These are phyloP conservation scores for Bodo saltans DNA, from an alignment of 78 protist species.

Conservation along the genomic window DNA sequence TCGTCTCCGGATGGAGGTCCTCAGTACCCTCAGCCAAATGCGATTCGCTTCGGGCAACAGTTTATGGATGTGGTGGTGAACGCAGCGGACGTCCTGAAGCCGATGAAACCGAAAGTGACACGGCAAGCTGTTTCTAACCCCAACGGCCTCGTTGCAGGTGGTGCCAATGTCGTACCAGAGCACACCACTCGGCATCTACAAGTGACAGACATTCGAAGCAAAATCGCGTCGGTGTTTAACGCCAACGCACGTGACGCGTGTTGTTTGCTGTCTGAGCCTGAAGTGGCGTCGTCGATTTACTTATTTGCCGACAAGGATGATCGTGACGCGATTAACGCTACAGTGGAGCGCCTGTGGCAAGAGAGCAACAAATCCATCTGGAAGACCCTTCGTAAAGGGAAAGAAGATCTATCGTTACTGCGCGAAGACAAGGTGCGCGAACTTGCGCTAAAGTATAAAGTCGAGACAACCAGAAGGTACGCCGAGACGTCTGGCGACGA, in stretches of 20 bases:
- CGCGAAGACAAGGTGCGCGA: neutral
- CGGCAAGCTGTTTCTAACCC: too few relatives aligned
- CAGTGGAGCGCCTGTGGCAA: neutral
- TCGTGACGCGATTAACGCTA: neutral
- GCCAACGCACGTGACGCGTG: neutral
- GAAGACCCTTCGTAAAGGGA: neutral
- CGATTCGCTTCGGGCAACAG: constrained; percentile 62
- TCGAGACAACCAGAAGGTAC: neutral
- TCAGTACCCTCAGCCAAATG: constrained; percentile 53
- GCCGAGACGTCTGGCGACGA: neutral
- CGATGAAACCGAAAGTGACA: too few relatives aligned
- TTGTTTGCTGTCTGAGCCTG: neutral
- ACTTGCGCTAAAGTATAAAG: neutral
- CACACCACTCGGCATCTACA: neutral
- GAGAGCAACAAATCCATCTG: neutral
- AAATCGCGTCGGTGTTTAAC: neutral
- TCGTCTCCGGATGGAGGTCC: neutral
- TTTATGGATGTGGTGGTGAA: constrained; percentile 71
- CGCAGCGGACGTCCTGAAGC: constrained; percentile 57
- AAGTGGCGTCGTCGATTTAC: neutral
- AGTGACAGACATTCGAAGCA: neutral
- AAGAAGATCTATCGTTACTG: too few relatives aligned
- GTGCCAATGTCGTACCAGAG: neutral
- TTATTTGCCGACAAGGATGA: neutral
- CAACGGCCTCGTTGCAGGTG: neutral